phyloP scores from a whole-genome alignment of 2,329 filamentous ascomycete species.

The Xylariaceae sp. region DNA sequence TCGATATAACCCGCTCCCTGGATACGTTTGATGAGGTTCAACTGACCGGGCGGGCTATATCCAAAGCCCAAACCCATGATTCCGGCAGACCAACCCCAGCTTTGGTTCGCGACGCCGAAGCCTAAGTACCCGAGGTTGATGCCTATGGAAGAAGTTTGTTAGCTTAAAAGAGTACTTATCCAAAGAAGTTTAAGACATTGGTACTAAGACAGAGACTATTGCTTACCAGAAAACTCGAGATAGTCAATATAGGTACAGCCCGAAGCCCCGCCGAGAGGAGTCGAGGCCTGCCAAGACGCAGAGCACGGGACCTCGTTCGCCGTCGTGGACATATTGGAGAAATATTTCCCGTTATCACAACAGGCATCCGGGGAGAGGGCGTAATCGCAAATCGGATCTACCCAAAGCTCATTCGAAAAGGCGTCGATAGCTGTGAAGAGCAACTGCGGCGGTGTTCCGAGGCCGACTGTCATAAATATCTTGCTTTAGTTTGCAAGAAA shows the following conservation, averaged over 20 bases:
- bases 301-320: background rate
- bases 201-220: background rate
- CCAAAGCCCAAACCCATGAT: slow-evolving; percentile 19
- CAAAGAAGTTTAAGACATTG: background rate
- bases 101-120: slow-evolving; percentile 16
- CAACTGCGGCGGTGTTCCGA: slow-evolving; percentile 16
- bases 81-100: slow-evolving; percentile 13
- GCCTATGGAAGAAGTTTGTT: too few species aligned
- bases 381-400: slow-evolving; percentile 16
- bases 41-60: slow-evolving; percentile 1
- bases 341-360: slow-evolving; percentile 13
- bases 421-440: slow-evolving; percentile 17
- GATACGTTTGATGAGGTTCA: slow-evolving; percentile 12
- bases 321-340: slow-evolving; percentile 11
- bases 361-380: slow-evolving; percentile 8
- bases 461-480: slow-evolving; percentile 6
- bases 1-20: slow-evolving; percentile 11
- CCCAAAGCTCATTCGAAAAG: slow-evolving; percentile 16
- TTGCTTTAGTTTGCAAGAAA: too few species aligned
- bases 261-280: slow-evolving; percentile 7
- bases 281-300: slow-evolving; percentile 11
- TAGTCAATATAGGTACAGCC: slow-evolving; percentile 15
- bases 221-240: slow-evolving; percentile 15
- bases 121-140: slow-evolving; percentile 3
- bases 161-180: too few species aligned